Conservation (phyloP, 2,329 filamentous ascomycete species). For the Coniosporium tulheliwenetii region DNA sequence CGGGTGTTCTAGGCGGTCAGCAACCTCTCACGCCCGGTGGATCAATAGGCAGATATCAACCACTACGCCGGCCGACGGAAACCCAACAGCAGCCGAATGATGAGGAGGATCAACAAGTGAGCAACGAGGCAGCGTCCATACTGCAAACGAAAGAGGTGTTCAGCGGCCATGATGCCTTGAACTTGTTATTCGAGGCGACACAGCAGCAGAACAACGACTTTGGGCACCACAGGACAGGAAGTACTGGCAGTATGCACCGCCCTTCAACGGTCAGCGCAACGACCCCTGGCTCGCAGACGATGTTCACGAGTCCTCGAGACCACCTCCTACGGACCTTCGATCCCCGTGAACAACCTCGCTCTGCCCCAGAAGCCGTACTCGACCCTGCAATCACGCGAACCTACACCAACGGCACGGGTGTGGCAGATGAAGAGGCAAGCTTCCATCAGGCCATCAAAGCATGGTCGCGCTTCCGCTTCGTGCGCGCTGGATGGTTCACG, state of each 20-base stretch:
- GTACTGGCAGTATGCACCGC: conserved; percentile 22
- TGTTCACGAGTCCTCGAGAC: conserved; percentile 17
- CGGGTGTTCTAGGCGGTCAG: conserved; percentile 5
- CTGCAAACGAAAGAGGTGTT: conserved; percentile 57
- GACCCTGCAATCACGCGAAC: conserved; percentile 15
- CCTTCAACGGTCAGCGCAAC: conserved; percentile 4
- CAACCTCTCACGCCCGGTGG: conserved; percentile 51
- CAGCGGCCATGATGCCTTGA: conserved; percentile 82
- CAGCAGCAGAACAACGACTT: conserved; percentile 31
- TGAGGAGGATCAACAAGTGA: conserved; percentile 41
- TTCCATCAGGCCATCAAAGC: conserved; percentile 56
- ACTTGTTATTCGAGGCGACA: conserved; percentile 78
- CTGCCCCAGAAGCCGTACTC: conserved; percentile 11
- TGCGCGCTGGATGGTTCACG: conserved; percentile 94
- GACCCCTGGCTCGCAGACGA: conserved; percentile 19
- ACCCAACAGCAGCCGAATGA: conserved; percentile 15
- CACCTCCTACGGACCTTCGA: conserved; percentile 8
- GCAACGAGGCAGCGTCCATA: conserved; percentile 43
- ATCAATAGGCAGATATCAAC: conserved; percentile 48
- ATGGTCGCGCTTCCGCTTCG: conserved; percentile 88
- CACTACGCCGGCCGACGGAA: conserved; percentile 44
- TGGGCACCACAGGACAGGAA: conserved; percentile 31
- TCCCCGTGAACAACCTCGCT: conserved; percentile 10
- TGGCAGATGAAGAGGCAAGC: conserved; percentile 13
- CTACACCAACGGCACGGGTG: background rate